Evolutionary conservation across 768 basidiomycete species (phyloP), one percentile per base, ranked within the genome.

Genomic region (Termitomyces eurrhizus): DNA sequence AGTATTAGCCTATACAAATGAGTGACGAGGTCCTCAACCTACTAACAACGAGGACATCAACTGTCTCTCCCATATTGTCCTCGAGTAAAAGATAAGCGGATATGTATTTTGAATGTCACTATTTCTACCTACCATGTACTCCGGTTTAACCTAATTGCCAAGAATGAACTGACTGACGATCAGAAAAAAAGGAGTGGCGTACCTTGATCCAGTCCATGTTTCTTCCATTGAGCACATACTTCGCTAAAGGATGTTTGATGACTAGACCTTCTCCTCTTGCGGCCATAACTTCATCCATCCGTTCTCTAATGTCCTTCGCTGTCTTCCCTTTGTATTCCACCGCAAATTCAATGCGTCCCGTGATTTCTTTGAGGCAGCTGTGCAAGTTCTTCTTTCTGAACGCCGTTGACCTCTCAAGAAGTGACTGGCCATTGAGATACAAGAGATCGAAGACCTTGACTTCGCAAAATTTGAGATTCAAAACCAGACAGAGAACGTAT

Each of bases 381-480:
- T 78, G 79, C 66, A 97, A 74, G 65, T 94, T 90, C 56, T 84
- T 82, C 72, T 94, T 95, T 37, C 97, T 86, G 67, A 88, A 87
- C 41, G 80, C 78, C 26, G 90, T 81, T 0, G 90, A 84, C 65
- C 82, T 86, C 57, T 88, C 80, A 51, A 94, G 79, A 3, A 96
- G 81, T 4, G 88, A 88, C 69, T 81, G 80, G n/a, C 88, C 89
- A 64, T 95, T 95, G 60, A 97, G 80, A 69, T 91, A 94, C 0
- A 99, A 77, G 24, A 98, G 78, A 72, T 99, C 97, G 68, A 99
- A 98, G 11, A 98, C 84, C 74, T 97, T 98, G 83, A 97, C 95
- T 98, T 62, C 2, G 21, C 14, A 1, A 11, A 29, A 52, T 4
- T 26, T 37, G 14, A 58, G 18, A 44, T 33, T 6, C 21, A 21